Evolutionary conservation across 176 grass and related monocot species (phyloP).

Genomic region (Eleusine coracana): DNA sequence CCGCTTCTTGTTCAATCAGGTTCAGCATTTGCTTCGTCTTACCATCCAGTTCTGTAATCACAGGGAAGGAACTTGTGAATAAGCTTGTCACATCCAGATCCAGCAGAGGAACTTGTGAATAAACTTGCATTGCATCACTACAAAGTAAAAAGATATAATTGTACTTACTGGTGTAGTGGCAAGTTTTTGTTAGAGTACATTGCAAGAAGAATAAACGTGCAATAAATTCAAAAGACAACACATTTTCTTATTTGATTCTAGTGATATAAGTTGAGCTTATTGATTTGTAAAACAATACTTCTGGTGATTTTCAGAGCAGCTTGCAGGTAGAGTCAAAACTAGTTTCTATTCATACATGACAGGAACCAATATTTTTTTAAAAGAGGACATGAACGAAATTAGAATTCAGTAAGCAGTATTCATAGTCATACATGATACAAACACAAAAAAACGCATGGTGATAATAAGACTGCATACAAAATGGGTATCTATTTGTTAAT

Average conservation of each 20-base stretch:
- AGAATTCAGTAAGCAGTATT: too few species aligned
- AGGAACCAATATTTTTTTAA: too few species aligned
- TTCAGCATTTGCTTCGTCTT: constrained; percentile 83
- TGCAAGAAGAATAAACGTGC: not conserved
- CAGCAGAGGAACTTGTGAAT: not conserved
- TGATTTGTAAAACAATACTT: not conserved
- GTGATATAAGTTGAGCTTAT: not conserved
- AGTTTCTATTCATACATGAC: too few species aligned
- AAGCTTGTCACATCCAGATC: too few species aligned
- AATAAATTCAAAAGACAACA: not conserved
- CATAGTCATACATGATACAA: not conserved
- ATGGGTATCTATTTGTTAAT: not conserved
- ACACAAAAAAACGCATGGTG: not conserved
- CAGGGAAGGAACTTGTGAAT: not conserved
- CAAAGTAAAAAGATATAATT: not conserved
- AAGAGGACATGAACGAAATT: too few species aligned
- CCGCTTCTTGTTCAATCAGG: constrained; percentile 83
- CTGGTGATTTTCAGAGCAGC: not conserved
- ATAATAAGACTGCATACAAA: not conserved
- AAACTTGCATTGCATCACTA: too few species aligned
- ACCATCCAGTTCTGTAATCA: constrained; percentile 73
- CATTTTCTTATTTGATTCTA: not conserved
- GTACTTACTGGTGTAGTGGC: not conserved
- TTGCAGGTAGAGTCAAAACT: not conserved
- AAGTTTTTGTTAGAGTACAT: not conserved